phyloP scores from a whole-genome alignment of 2,329 filamentous ascomycete species.

The Sarocladium strictum region DNA sequence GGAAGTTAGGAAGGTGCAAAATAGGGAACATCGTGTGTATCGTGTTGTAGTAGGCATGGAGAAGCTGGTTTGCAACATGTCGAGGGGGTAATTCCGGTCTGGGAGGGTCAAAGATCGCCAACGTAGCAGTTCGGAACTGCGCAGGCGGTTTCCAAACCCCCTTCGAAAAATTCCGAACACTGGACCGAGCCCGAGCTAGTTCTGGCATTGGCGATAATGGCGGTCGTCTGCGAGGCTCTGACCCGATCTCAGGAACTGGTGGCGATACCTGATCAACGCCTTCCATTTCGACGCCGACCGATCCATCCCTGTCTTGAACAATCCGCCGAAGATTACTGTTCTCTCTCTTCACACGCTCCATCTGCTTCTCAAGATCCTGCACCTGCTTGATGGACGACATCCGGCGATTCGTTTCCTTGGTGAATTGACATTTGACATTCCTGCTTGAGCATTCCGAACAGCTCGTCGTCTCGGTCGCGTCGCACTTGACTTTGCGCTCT shows the following conservation, averaged over 20 bases:
- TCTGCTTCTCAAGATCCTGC: constrained; percentile 91
- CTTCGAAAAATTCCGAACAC: constrained; percentile 66
- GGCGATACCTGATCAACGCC: constrained; percentile 42
- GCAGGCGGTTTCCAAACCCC: constrained; percentile 77
- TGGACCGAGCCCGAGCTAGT: constrained; percentile 64
- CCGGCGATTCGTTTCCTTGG: constrained; percentile 94
- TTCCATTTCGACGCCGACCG: constrained; percentile 44
- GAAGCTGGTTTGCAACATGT: constrained; percentile 61
- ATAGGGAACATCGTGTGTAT: constrained; percentile 79
- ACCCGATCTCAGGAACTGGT: constrained; percentile 59
- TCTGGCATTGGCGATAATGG: constrained; percentile 59
- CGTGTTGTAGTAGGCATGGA: constrained; percentile 69
- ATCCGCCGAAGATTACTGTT: constrained; percentile 68
- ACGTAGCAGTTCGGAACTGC: constrained; percentile 51
- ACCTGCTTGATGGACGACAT: constrained; percentile 99
- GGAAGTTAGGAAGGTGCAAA: constrained; percentile 81
- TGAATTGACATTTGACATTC: constrained; percentile 97
- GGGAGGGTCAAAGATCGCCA: constrained; percentile 43
- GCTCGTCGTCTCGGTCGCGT: constrained; percentile 92
- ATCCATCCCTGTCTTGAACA: constrained; percentile 44
- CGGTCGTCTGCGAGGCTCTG: constrained; percentile 58
- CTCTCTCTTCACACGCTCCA: constrained; percentile 73
- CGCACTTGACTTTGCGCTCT: constrained; percentile 81
- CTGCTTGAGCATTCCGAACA: constrained; percentile 97
- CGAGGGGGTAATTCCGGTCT: constrained; percentile 65